Conservation (phyloP, 768 basidiomycete species). For the Collybia sp. region DNA sequence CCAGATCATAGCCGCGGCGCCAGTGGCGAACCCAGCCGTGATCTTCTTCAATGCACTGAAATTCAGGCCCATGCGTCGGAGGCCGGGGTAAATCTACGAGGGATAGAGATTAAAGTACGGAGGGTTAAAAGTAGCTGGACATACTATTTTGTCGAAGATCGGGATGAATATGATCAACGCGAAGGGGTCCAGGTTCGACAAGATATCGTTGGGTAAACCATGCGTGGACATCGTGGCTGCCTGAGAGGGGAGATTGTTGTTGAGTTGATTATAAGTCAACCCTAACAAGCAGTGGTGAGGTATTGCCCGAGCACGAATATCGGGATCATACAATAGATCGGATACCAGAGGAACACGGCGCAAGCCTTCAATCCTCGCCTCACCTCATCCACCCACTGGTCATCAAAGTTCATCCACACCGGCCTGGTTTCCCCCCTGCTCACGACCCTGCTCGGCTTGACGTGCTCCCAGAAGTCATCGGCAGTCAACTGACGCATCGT, state of each 20-base stretch:
- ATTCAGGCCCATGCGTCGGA: conserved; percentile 46
- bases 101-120: background rate
- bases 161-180: conserved; percentile 75
- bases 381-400: conserved; percentile 76
- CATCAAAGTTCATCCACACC: conserved; percentile 74
- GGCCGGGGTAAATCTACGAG: conserved; percentile 49
- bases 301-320: conserved; percentile 18
- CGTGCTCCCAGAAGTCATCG: conserved; percentile 67
- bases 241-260: conserved; percentile 76
- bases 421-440: conserved; percentile 30
- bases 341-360: conserved; percentile 55
- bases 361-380: conserved; percentile 72
- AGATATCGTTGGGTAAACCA: conserved; percentile 70
- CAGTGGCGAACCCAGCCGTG: conserved; percentile 51
- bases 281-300: conserved; percentile 31
- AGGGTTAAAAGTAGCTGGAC: background rate
- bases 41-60: conserved; percentile 61
- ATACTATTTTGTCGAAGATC: conserved; percentile 54
- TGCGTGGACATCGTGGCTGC: conserved; percentile 73
- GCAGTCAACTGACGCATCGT: conserved; percentile 45
- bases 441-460: conserved; percentile 53
- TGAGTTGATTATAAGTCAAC: conserved; percentile 75
- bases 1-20: conserved; percentile 59
- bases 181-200: conserved; percentile 76
- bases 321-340: conserved; percentile 54